phyloP scores from a whole-genome alignment of 208 protist species.

The Herpetomonas tarakana region DNA sequence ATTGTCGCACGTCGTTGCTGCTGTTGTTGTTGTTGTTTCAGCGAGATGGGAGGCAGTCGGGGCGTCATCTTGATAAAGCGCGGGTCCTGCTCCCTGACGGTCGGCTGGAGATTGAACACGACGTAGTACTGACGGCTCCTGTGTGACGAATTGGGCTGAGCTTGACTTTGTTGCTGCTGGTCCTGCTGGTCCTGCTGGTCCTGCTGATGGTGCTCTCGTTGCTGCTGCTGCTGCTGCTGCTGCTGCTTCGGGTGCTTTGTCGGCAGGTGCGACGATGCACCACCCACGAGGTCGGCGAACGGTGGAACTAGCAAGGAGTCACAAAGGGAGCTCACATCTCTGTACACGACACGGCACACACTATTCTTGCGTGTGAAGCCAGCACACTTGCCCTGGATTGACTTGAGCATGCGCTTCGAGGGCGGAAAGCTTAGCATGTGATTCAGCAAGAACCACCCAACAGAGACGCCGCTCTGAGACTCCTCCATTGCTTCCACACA shows the following conservation, averaged over 20 bases:
- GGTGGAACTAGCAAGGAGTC: background rate
- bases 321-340: background rate
- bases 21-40: background rate
- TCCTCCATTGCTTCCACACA: constrained; percentile 63
- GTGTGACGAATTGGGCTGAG: no score
- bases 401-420: constrained; percentile 34
- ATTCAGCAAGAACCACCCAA: constrained; percentile 64
- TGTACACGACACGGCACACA: constrained; percentile 5
- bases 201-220: no score
- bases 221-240: no score
- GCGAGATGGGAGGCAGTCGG: background rate
- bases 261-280: constrained; percentile 9
- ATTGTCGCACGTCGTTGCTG: background rate
- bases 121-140: background rate
- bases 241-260: background rate
- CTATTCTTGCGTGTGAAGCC: background rate
- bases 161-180: no score
- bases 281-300: constrained; percentile 7
- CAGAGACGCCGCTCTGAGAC: constrained; percentile 40
- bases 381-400: constrained; percentile 30
- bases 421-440: constrained; percentile 71
- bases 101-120: background rate
- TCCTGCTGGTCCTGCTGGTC: no score
- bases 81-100: background rate
- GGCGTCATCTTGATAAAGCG: background rate